These are phyloP conservation scores for Myrica gale DNA, from an alignment of 306 rosid species.

Conservation along the genomic window DNA sequence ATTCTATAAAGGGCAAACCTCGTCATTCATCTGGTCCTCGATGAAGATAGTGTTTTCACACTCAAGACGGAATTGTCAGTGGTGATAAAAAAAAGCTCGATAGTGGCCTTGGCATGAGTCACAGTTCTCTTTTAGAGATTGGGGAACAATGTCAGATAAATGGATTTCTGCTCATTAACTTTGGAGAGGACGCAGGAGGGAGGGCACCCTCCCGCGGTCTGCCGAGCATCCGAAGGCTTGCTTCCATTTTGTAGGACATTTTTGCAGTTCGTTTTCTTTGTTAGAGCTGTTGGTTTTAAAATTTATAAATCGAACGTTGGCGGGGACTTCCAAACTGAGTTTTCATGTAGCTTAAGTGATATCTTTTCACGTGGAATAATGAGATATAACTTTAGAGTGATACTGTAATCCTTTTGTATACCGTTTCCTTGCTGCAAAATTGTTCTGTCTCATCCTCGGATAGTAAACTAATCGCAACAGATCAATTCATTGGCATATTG, in stretches of 20 bases:
- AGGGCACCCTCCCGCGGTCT: too few relatives aligned
- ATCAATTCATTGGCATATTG: neutral
- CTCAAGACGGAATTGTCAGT: slow-evolving; percentile 18
- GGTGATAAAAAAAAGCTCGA: slow-evolving; percentile 10
- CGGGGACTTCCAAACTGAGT: neutral
- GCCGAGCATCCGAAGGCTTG: neutral
- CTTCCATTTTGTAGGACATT: neutral
- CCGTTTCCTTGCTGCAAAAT: neutral
- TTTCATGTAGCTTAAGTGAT: neutral
- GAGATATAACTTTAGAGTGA: neutral
- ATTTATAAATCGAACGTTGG: slow-evolving; percentile 21
- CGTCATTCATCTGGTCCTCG: slow-evolving; percentile 56
- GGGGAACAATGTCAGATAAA: too few relatives aligned
- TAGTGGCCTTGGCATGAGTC: neutral
- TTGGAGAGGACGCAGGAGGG: too few relatives aligned
- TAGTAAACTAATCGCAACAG: too few relatives aligned
- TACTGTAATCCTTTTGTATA: neutral
- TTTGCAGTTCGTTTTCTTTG: neutral
- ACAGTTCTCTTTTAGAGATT: neutral
- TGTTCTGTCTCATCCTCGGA: neutral
- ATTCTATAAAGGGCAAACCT: slow-evolving; percentile 79
- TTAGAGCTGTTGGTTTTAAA: slow-evolving; percentile 21
- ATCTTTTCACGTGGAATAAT: too few relatives aligned
- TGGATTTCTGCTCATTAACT: too few relatives aligned
- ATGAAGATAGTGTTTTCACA: slow-evolving; percentile 34